These are phyloP conservation scores for Ilyonectria robusta DNA, from an alignment of 2,329 filamentous ascomycete genomes.

Conservation along the genomic window DNA sequence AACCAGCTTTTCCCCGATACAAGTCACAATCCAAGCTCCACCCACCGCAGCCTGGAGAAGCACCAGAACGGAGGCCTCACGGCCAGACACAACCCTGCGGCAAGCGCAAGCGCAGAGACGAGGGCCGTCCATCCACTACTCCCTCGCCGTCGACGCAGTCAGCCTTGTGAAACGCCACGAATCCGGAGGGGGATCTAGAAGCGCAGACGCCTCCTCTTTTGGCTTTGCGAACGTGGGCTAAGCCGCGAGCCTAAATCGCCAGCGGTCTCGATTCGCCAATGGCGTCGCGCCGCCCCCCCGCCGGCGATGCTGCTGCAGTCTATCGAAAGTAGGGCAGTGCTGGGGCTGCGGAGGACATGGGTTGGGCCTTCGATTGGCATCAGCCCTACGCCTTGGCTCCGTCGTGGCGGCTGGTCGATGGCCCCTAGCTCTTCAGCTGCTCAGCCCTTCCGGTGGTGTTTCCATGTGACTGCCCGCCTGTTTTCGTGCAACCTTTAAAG, in stretches of 20 bases:
- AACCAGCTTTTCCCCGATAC: neutral
- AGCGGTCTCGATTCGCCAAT: neutral
- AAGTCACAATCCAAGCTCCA: neutral
- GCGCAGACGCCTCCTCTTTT: neutral
- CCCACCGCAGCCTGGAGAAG: neutral
- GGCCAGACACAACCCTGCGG: neutral
- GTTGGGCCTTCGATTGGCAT: neutral
- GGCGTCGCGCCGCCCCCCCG: neutral
- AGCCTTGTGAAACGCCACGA: constrained; percentile 9
- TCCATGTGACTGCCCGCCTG: neutral
- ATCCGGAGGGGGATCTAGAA: too few relatives aligned
- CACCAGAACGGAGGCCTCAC: constrained; percentile 8
- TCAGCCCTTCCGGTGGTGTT: neutral
- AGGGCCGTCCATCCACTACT: neutral
- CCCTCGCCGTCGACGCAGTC: neutral
- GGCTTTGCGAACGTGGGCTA: neutral
- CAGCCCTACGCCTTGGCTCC: neutral
- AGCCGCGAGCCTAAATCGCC: neutral
- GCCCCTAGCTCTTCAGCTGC: neutral
- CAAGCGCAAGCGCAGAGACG: neutral
- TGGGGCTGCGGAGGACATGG: neutral
- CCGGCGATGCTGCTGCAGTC: neutral
- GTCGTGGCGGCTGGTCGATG: neutral
- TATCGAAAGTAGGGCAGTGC: neutral
- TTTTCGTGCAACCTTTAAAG: neutral